Conservation (phyloP, 441 rosid species). For the Pelargonium myrrhifolium region DNA sequence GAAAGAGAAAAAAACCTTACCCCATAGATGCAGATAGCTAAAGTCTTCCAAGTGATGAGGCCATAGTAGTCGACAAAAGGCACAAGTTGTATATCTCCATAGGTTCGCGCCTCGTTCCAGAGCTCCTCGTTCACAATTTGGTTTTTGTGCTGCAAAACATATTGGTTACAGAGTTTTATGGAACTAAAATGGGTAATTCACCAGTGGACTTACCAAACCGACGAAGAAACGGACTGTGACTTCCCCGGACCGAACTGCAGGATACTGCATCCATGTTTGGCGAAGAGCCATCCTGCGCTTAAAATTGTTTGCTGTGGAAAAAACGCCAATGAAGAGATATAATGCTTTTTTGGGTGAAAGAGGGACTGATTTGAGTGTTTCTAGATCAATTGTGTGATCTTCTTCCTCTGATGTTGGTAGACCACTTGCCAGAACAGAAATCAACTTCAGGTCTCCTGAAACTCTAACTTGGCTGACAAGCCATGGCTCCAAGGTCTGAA, state of each 20-base stretch:
- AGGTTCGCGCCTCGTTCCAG: constrained; percentile 80
- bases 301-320: constrained; percentile 91
- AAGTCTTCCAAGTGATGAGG: constrained; percentile 92
- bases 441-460: constrained; percentile 45
- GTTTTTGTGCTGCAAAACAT: constrained; percentile 80
- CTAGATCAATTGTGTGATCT: constrained; percentile 54
- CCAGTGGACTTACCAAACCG: constrained; percentile 66
- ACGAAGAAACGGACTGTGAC: constrained; percentile 93
- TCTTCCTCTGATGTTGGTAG: constrained; percentile 64
- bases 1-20: too few species aligned
- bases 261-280: constrained; percentile 97
- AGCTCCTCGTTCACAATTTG: constrained; percentile 84
- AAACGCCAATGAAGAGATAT: constrained; percentile 83
- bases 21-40: constrained; percentile 95
- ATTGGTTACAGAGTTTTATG: too few species aligned
- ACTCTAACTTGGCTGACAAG: constrained; percentile 58
- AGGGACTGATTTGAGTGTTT: constrained; percentile 55
- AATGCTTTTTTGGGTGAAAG: constrained; percentile 41
- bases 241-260: constrained; percentile 61
- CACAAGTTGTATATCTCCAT: constrained; percentile 87
- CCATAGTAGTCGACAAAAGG: constrained; percentile 96
- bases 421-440: constrained; percentile 59
- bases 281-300: constrained; percentile 92
- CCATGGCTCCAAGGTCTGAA: constrained; percentile 72
- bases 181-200: not conserved